These are phyloP conservation scores for Aciculosporium take DNA, from an alignment of 2,329 filamentous ascomycete species.

Conservation along the genomic window DNA sequence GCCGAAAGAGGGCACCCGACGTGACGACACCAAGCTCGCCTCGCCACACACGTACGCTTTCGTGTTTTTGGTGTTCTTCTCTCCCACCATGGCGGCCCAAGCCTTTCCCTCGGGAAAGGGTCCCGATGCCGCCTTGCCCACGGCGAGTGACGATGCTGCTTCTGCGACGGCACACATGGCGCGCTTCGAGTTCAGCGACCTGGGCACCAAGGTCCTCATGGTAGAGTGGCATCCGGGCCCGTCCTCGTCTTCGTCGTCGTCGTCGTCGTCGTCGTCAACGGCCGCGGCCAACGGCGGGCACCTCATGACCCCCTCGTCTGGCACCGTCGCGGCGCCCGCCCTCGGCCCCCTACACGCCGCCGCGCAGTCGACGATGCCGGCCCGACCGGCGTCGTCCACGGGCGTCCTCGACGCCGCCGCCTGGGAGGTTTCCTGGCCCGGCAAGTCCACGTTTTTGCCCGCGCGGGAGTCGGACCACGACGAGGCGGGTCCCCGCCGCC, in stretches of 20 bases:
- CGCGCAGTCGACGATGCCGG: conserved; percentile 3
- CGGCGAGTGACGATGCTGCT: conserved; percentile 3
- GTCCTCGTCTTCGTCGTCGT: conserved; percentile 3
- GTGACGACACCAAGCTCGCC: no score
- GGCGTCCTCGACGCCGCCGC: conserved; percentile 11
- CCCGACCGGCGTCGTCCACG: not conserved
- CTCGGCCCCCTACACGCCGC: no score
- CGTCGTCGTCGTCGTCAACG: not conserved
- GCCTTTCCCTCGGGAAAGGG: no score
- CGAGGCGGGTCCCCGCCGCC: conserved; percentile 30
- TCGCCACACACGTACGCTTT: no score
- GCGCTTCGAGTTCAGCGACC: conserved; percentile 77
- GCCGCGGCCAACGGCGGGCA: conserved; percentile 3
- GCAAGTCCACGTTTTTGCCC: conserved; percentile 58
- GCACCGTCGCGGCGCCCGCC: conserved; percentile 7
- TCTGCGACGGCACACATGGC: conserved; percentile 29
- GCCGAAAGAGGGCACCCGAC: no score
- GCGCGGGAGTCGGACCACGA: conserved; percentile 29
- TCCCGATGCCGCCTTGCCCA: conserved; percentile 1
- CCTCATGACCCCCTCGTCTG: conserved; percentile 6
- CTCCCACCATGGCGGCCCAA: no score
- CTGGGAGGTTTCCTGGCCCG: conserved; percentile 76
- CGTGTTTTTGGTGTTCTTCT: no score
- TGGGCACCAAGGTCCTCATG: conserved; percentile 86
- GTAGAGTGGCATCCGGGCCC: conserved; percentile 60